These are phyloP conservation scores for Trichocladium antarcticum DNA, from an alignment of 495 filamentous ascomycete genomes.

Conservation along the genomic window DNA sequence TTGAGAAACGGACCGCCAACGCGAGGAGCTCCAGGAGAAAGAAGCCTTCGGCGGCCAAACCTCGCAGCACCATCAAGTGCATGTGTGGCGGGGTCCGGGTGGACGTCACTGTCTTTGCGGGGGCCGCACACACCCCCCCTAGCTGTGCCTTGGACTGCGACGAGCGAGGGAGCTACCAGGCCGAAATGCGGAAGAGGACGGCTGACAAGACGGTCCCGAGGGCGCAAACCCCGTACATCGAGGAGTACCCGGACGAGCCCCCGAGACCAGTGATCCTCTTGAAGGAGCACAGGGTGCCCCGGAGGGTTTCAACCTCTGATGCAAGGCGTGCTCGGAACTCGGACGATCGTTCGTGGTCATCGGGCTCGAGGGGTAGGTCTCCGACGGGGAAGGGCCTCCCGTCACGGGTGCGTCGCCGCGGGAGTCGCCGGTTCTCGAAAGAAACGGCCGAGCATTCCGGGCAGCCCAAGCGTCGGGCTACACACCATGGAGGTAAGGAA, in stretches of 20 bases:
- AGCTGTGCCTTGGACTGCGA: neutral
- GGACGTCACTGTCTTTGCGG: slow-evolving; percentile 10
- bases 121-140: slow-evolving; percentile 12
- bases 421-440: neutral
- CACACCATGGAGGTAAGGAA: neutral
- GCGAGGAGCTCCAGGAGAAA: slow-evolving; percentile 11
- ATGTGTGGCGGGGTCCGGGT: neutral
- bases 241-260: slow-evolving; percentile 21
- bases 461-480: neutral
- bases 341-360: slow-evolving; percentile 5
- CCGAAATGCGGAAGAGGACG: slow-evolving; percentile 1
- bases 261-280: slow-evolving; percentile 15
- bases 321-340: slow-evolving; percentile 7
- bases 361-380: slow-evolving; percentile 14
- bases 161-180: neutral
- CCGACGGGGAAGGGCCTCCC: slow-evolving; percentile 12
- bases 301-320: slow-evolving; percentile 15
- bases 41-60: slow-evolving; percentile 10
- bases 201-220: slow-evolving; percentile 2
- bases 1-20: slow-evolving; percentile 2
- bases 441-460: slow-evolving; percentile 1
- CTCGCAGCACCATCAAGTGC: slow-evolving; percentile 1
- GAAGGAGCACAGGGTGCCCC: slow-evolving; percentile 21
- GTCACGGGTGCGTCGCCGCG: neutral
- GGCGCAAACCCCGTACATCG: slow-evolving; percentile 20